These are phyloP conservation scores for Phytopythium delawarense DNA, from an alignment of 352 stramenopile species.

Conservation along the genomic window DNA sequence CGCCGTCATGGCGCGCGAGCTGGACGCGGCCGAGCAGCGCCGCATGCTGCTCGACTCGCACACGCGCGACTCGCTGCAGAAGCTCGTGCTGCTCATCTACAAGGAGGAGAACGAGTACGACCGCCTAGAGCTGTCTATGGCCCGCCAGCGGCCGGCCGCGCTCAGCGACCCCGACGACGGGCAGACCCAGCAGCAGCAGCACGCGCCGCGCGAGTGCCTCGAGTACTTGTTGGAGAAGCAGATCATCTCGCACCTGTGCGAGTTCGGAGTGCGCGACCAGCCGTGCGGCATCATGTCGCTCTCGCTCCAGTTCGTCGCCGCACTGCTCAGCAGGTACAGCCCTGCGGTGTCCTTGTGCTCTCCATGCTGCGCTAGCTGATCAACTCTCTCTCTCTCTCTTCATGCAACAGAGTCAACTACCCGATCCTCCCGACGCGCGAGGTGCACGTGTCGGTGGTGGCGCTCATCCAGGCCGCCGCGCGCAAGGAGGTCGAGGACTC, in stretches of 20 bases:
- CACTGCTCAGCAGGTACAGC: conserved; percentile 51
- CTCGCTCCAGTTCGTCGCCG: conserved; percentile 76
- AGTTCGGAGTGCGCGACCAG: conserved; percentile 61
- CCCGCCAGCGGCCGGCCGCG: conserved; percentile 20
- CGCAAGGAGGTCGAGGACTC: conserved; percentile 79
- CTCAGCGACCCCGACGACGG: conserved; percentile 16
- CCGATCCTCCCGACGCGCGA: conserved; percentile 77
- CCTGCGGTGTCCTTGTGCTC: background rate
- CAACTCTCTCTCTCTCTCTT: no score
- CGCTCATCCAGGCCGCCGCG: conserved; percentile 74
- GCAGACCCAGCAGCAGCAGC: conserved; percentile 17
- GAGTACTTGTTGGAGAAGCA: conserved; percentile 85
- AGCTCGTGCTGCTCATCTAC: conserved; percentile 85
- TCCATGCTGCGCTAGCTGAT: background rate
- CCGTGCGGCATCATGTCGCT: conserved; percentile 85
- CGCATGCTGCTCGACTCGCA: conserved; percentile 72
- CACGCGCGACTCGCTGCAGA: conserved; percentile 78
- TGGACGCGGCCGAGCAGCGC: conserved; percentile 69
- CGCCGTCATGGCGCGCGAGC: conserved; percentile 54
- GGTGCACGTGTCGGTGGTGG: conserved; percentile 75
- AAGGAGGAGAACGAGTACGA: conserved; percentile 79
- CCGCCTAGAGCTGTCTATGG: conserved; percentile 54
- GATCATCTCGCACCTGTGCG: conserved; percentile 75
- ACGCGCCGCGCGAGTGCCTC: conserved; percentile 58
- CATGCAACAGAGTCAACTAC: conserved; percentile 56